Evolutionary conservation across 2,329 filamentous ascomycete species (phyloP), one percentile per base, ranked within the genome.

Genomic region (Aureobasidium sp.): DNA sequence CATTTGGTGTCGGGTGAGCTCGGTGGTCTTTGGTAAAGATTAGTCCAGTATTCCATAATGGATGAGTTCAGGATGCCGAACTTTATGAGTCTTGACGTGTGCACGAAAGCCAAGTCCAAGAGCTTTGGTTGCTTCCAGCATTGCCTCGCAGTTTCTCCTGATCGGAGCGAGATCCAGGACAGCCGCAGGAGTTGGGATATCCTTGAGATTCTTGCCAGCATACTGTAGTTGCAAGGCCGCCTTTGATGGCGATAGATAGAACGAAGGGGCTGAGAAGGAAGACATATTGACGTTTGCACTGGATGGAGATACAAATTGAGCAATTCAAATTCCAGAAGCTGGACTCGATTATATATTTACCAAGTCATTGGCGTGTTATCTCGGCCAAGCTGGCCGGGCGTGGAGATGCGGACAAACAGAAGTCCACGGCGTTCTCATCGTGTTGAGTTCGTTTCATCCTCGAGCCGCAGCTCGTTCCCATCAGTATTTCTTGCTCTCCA

Each of bases 1-100:
- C n/a, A 91, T 84, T 80, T 92, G 88, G 29, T 91, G 73, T 58
- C 79, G 78, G 2, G 87, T 82, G 54, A 90, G 73, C 71, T 91
- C 83, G 6, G 78, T 76, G 0, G 88, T 91, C 86, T 88, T 41
- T 21, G 49, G 29, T 29, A 41, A 30, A 13, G 5, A n/a, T 61
- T 45, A 61, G 48, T 37, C 13, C 4, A 16, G n/a, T 15, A 6
- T 39, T 30, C 16, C 6, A 8, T 2, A 9, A 30, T 9, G 10
- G 16, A 61, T 3, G 15, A 13, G 30, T 54, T 21, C 34, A 30
- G 1, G n/a, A 25, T 13, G 39, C 27, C 69, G 61, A 73, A 87
- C 87, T 78, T 94, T 94, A 73, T 94, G 90, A 27, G 88, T 91
- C 75, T 94, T 94, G 63, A 93, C 84, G 71, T 94, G 90, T 1